Base-by-base conservation (phyloP, 768 basidiomycete genomes). In the Cystofilobasidium ferigula region DNA sequence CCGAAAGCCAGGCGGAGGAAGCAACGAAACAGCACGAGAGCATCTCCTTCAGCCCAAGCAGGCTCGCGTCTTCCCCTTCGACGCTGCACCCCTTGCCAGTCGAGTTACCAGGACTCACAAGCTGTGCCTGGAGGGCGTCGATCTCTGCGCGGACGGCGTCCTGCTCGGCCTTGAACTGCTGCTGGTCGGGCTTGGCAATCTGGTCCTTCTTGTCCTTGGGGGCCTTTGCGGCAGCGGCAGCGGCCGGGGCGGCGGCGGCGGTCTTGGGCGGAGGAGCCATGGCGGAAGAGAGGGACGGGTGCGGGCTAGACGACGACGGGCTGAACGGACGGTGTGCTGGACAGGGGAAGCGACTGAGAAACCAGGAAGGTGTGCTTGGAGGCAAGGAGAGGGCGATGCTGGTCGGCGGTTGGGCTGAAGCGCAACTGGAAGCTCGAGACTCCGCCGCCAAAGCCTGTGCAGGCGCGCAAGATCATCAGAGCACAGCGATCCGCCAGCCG, bases 121-220 rank as follows among this genome's bases (percentile, higher is more conserved):
- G 77, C 76, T 89, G 86, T 26, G 76, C 77, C 76, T 95, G 89
- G 57, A 91, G 76, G 56, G 78, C 80, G 67, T 93, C 92, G 72
- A 97, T 93, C 73, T 92, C 87, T 30, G 80, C 77, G 77, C 87
- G 90, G 70, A 93, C 78, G 72, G 77, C 83, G 61, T 87, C 85
- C 77, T 93, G 89, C 78, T 97, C 91, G 12, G 80, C 81, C 61
- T 95, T 88, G 75, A 87, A 87, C n/a, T 77, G 78, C 57, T 81
- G 81, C 77, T 90, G 91, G 82, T 95, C 92, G 36, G 93, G 93
- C 74, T 80, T 88, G 51, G 82, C 53, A 20, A 69, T 56, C 14
- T 69, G 69, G 30, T 62, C 68, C 58, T 63, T 59, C 63, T 70
- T 61, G 67, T 71, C 62, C 59, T 59, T 45, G n/a, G 26, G 53